Base-by-base conservation (phyloP, 106 monocot genomes). In the Gastrodia elata region DNA sequence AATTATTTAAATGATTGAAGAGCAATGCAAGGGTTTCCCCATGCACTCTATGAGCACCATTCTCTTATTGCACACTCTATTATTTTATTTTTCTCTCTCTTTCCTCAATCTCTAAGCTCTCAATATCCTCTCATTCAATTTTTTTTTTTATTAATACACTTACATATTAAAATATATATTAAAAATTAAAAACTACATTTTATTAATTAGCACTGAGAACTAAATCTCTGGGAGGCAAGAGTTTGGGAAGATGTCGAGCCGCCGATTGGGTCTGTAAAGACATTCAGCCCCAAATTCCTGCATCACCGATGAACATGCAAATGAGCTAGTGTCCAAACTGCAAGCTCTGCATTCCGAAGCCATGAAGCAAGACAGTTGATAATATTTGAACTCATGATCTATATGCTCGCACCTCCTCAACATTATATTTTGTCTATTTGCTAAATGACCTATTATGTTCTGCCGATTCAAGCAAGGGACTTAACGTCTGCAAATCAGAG, bases 271-370 rank as follows among this genome's bases (percentile, higher is more conserved):
- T n/a, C 71, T 73, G 6, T 73, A 83, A 18, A 82, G 80, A 64
- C 80, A 71, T 56, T 74, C 80, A 8, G 73, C 69, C 34, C 64
- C 78, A 67, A n/a, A n/a, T n/a, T 28, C 83, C 35, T 78, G 80
- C 73, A 89, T 89, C 73, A 77, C 89, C 0, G 87, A 93, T 6
- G 92, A 93, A 22, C 92, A 93, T 64, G 87, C 89, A 70, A 34
- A 73, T 42, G 92, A 89, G 5, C 84, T 93, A 14, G 28, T 93
- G 55, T 84, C 92, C 65, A 93, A 93, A 72, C 73, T 93, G 38
- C 89, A 84, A 39, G 78, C 76, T 0, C 58, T 89, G 16, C 83
- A 89, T 33, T 89, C 92, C 1, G 81, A 87, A 68, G 33, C 84
- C 22, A 80, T 65, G 2, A n/a, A n/a, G n/a, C n/a, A n/a, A n/a